Evolutionary conservation across 2,329 filamentous ascomycete species (phyloP).

Genomic region (Aureobasidium sp.): DNA sequence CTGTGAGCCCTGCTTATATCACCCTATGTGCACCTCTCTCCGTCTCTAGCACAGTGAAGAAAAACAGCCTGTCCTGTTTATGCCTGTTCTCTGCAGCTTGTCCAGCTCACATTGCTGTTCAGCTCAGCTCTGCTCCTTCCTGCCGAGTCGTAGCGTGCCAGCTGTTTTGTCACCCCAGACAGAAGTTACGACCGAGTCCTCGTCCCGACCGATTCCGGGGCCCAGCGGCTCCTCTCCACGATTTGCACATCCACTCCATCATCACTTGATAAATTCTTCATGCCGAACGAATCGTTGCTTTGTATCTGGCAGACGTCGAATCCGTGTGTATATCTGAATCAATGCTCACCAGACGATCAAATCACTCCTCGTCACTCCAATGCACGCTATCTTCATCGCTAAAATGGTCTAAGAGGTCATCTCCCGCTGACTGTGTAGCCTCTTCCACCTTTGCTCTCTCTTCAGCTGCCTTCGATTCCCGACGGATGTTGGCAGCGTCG

Average conservation of each 20-base stretch:
- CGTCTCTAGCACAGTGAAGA: not conserved
- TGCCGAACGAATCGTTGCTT: not conserved
- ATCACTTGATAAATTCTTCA: not conserved
- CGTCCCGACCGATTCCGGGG: constrained; percentile 3
- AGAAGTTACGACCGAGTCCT: constrained; percentile 9
- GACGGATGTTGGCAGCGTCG: constrained; percentile 2
- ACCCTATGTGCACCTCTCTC: not conserved
- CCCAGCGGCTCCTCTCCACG: constrained; percentile 5
- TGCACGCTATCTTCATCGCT: constrained; percentile 10
- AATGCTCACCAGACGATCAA: not conserved
- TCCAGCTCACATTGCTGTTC: not conserved
- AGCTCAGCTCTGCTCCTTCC: not conserved
- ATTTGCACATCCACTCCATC: not conserved
- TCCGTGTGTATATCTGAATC: not conserved
- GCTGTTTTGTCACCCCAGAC: constrained; percentile 7
- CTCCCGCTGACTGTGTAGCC: not conserved
- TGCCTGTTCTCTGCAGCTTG: not conserved
- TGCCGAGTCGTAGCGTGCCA: not conserved
- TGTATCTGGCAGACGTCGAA: not conserved
- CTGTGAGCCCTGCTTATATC: not conserved
- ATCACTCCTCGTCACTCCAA: constrained; percentile 4
- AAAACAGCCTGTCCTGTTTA: not conserved
- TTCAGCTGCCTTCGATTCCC: constrained; percentile 2
- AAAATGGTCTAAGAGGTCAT: constrained; percentile 4
- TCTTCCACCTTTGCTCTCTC: not conserved